Percentiles rank a stretch among this genome's conserved stretches.
Evolutionary conservation across 208 protist genomes (phyloP).

Genomic region (Leishmania lainsoni): DNA sequence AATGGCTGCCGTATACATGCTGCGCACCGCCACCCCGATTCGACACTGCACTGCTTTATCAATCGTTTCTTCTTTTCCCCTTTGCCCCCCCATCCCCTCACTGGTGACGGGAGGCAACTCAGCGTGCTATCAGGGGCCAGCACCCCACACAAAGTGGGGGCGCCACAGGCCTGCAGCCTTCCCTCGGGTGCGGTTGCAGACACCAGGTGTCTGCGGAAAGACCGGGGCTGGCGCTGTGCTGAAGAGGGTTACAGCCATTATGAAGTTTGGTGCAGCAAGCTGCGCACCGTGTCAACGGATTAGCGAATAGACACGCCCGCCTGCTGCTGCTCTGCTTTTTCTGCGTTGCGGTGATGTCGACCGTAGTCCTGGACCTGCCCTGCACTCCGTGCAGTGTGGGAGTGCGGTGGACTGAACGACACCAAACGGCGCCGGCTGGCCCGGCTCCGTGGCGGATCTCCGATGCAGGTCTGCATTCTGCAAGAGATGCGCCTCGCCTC

Average conservation of each 20-base stretch:
- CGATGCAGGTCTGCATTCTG: background rate
- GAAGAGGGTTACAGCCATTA: background rate
- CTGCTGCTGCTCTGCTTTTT: background rate
- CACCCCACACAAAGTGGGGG: too few relatives aligned
- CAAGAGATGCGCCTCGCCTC: background rate
- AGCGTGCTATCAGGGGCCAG: too few relatives aligned
- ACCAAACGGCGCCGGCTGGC: background rate
- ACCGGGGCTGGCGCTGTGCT: background rate
- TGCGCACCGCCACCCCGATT: background rate
- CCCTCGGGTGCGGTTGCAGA: background rate
- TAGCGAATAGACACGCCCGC: background rate
- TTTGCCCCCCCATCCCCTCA: too few relatives aligned
- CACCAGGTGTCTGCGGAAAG: background rate
- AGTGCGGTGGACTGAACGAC: too few relatives aligned
- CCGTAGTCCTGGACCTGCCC: background rate
- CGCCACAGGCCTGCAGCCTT: background rate
- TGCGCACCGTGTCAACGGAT: background rate
- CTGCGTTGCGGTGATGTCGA: background rate
- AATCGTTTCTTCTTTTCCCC: background rate
- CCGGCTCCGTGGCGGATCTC: background rate
- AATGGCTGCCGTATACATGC: background rate
- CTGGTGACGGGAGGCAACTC: too few relatives aligned
- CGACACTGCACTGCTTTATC: background rate
- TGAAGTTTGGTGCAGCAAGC: background rate
- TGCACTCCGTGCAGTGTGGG: background rate